Percentiles rank a stretch among this genome's conserved stretches.
These are phyloP conservation scores for Coemansia erecta DNA, from an alignment of 192 early-diverging fungal species.

Conservation along the genomic window DNA sequence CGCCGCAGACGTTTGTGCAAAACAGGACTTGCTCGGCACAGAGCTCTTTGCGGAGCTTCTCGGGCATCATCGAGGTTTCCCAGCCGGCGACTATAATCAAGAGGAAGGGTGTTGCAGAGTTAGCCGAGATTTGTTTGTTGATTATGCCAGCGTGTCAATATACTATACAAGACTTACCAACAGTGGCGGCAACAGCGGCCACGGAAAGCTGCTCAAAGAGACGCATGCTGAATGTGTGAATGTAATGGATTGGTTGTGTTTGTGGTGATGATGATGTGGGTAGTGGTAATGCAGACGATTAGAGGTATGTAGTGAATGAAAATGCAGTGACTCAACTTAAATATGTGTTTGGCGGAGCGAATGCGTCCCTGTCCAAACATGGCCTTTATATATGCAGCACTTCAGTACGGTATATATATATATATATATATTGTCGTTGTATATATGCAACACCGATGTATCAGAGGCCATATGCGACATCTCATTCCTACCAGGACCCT, in stretches of 20 bases:
- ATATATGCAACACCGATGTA: too few species aligned
- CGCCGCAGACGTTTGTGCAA: constrained; percentile 53
- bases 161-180: neutral
- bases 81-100: constrained; percentile 30
- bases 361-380: too few species aligned
- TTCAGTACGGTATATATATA: too few species aligned
- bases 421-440: too few species aligned
- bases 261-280: too few species aligned
- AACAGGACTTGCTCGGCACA: constrained; percentile 52
- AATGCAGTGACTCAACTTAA: neutral
- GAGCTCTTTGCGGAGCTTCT: constrained; percentile 53
- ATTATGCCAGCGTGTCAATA: neutral
- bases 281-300: neutral
- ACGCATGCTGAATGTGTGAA: constrained; percentile 4
- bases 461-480: too few species aligned
- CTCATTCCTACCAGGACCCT: too few species aligned
- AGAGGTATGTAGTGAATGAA: neutral
- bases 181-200: constrained; percentile 2
- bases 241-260: neutral
- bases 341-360: too few species aligned
- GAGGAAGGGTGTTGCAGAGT: neutral
- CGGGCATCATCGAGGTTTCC: constrained; percentile 47
- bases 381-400: too few species aligned
- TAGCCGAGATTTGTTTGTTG: neutral
- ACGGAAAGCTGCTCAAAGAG: constrained; percentile 7